Percentiles rank a stretch among this genome's conserved stretches.
These are phyloP conservation scores for Pseudogymnoascus pannorum DNA, from an alignment of 2,329 filamentous ascomycete genomes.

Conservation along the genomic window DNA sequence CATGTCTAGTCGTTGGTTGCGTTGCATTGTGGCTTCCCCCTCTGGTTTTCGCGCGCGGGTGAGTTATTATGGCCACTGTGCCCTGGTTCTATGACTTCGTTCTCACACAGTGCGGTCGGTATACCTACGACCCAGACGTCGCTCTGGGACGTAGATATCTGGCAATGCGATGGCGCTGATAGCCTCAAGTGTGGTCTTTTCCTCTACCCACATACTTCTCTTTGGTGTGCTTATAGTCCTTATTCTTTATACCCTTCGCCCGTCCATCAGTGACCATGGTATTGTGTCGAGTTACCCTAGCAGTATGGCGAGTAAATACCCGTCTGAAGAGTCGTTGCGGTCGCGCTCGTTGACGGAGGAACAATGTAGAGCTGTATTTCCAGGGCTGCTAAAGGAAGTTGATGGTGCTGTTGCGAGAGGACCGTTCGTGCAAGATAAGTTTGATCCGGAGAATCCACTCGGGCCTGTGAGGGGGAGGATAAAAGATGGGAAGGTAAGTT, in stretches of 20 bases:
- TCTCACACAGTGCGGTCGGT: neutral
- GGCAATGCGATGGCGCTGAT: neutral
- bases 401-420: conserved; percentile 38
- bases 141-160: neutral
- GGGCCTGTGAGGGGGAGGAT: conserved; percentile 39
- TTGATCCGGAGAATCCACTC: conserved; percentile 29
- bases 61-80: neutral
- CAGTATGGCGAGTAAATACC: neutral
- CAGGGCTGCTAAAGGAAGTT: conserved; percentile 40
- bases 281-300: neutral
- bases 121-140: neutral
- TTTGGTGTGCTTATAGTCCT: neutral
- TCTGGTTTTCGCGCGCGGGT: neutral
- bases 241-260: neutral
- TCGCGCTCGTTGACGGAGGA: conserved; percentile 30
- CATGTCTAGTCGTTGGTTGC: neutral
- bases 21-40: neutral
- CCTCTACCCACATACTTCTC: neutral
- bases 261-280: neutral
- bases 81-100: neutral
- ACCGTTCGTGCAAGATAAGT: conserved; percentile 34
- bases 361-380: conserved; percentile 40
- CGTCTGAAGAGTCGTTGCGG: neutral
- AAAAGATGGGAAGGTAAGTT: conserved; percentile 34
- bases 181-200: neutral